phyloP scores from a whole-genome alignment of 2,329 filamentous ascomycete genomes.

The Polychaeton citri region DNA sequence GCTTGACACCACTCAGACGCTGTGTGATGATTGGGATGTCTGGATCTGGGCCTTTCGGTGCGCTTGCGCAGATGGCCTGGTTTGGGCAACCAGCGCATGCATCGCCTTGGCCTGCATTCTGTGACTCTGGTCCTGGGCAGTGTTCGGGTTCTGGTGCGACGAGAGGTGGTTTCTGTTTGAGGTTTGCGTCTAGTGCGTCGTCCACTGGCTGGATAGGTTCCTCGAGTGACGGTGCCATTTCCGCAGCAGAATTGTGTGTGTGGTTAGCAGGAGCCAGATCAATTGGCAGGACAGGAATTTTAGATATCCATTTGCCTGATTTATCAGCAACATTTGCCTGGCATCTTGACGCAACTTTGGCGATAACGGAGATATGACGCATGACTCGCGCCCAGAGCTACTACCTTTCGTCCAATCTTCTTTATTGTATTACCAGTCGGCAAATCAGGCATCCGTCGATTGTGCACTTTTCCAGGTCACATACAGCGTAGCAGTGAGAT shows the following conservation, averaged over 20 bases:
- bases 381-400: slow-evolving; percentile 3
- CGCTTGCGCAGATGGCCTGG: slow-evolving; percentile 84
- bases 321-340: not conserved
- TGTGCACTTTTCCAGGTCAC: too few species aligned
- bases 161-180: slow-evolving; percentile 68
- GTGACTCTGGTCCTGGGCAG: slow-evolving; percentile 79
- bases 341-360: not conserved
- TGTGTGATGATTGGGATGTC: slow-evolving; percentile 81
- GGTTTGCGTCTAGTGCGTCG: slow-evolving; percentile 55
- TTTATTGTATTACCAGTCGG: too few species aligned
- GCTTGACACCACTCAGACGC: slow-evolving; percentile 65
- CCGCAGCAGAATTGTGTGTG: too few species aligned
- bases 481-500: too few species aligned
- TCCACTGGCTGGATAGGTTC: slow-evolving; percentile 42
- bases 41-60: slow-evolving; percentile 88
- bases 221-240: slow-evolving; percentile 73
- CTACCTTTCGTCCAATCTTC: not conserved
- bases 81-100: slow-evolving; percentile 93
- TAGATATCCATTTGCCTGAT: not conserved
- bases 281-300: too few species aligned
- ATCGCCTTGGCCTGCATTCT: slow-evolving; percentile 53
- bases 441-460: too few species aligned
- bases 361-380: slow-evolving; percentile 1
- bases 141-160: slow-evolving; percentile 92
- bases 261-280: too few species aligned